A percentile compares a stretch with the other conserved stretches of the same genome.
phyloP scores from a whole-genome alignment of 805 yeast genomes.

The Cyberlindnera saturnus region DNA sequence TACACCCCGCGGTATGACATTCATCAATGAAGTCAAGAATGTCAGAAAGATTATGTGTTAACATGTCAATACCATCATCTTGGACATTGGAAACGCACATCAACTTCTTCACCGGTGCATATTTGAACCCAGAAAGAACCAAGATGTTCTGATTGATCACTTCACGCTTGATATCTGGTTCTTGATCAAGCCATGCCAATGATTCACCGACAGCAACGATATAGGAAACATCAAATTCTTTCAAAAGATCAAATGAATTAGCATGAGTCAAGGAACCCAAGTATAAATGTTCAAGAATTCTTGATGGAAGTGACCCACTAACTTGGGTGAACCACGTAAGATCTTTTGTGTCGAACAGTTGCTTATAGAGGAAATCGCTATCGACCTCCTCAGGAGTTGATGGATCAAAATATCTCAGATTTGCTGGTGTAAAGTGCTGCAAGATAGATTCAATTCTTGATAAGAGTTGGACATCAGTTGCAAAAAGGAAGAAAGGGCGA shows the following conservation, averaged over 20 bases:
- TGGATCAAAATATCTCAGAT: conserved; percentile 7
- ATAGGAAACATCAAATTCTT: conserved; percentile 60
- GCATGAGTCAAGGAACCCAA: conserved; percentile 85
- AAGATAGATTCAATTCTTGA: conserved; percentile 59
- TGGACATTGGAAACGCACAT: conserved; percentile 67
- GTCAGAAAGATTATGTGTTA: conserved; percentile 53
- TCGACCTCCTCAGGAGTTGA: conserved; percentile 12
- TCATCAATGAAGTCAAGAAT: conserved; percentile 64
- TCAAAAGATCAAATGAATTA: conserved; percentile 55
- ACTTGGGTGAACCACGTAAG: conserved; percentile 24
- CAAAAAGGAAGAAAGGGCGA: conserved; percentile 81
- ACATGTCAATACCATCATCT: conserved; percentile 87
- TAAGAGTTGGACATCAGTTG: conserved; percentile 63
- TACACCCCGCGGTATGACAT: conserved; percentile 37
- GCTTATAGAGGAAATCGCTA: conserved; percentile 28
- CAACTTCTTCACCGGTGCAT: conserved; percentile 22
- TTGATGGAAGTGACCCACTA: conserved; percentile 75
- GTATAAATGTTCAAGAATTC: conserved; percentile 76
- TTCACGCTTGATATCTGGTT: conserved; percentile 6
- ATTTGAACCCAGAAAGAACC: conserved; percentile 9
- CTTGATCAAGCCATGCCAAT: conserved; percentile 50
- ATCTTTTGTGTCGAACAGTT: conserved; percentile 25
- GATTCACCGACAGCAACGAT: conserved; percentile 85
- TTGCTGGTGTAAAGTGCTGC: conserved; percentile 50
- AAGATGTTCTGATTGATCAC: conserved; percentile 19